A percentile compares a stretch with the other conserved stretches of the same genome.
These are phyloP conservation scores for Saccharomycopsis sp. DNA, from an alignment of 805 yeast genomes.

Conservation along the genomic window DNA sequence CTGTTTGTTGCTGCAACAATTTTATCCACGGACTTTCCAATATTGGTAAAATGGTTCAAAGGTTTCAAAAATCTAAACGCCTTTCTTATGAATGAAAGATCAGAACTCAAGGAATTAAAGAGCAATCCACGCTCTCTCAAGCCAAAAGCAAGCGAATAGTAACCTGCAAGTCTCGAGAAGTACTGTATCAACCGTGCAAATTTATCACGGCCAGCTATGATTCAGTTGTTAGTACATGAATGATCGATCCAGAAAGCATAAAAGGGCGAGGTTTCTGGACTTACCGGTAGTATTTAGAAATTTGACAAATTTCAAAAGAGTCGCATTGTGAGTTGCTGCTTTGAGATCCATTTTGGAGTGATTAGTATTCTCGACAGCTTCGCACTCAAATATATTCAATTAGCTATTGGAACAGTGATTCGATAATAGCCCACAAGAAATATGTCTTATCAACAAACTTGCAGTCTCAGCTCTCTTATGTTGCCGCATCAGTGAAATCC, in stretches of 20 bases:
- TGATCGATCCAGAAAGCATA: too few relatives aligned
- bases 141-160: background rate
- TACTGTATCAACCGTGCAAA: slow-evolving; percentile 16
- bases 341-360: background rate
- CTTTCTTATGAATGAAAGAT: slow-evolving; percentile 17
- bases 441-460: too few relatives aligned
- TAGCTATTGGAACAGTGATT: too few relatives aligned
- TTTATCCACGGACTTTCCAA: slow-evolving; percentile 7
- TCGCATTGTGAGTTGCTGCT: slow-evolving; percentile 1
- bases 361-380: too few relatives aligned
- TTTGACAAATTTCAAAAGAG: slow-evolving; percentile 8
- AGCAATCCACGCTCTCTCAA: background rate
- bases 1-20: background rate
- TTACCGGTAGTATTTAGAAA: slow-evolving; percentile 10
- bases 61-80: slow-evolving; percentile 17
- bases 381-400: too few relatives aligned
- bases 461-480: too few relatives aligned
- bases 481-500: too few relatives aligned
- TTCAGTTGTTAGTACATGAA: background rate
- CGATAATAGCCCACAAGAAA: too few relatives aligned
- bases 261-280: too few relatives aligned
- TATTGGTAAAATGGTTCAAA: slow-evolving; percentile 16
- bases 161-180: slow-evolving; percentile 11
- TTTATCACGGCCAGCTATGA: slow-evolving; percentile 19
- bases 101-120: slow-evolving; percentile 1